Conservation (phyloP, 1,284 basidiomycete genomes). For the Erythrobasidium hasegawianum region DNA sequence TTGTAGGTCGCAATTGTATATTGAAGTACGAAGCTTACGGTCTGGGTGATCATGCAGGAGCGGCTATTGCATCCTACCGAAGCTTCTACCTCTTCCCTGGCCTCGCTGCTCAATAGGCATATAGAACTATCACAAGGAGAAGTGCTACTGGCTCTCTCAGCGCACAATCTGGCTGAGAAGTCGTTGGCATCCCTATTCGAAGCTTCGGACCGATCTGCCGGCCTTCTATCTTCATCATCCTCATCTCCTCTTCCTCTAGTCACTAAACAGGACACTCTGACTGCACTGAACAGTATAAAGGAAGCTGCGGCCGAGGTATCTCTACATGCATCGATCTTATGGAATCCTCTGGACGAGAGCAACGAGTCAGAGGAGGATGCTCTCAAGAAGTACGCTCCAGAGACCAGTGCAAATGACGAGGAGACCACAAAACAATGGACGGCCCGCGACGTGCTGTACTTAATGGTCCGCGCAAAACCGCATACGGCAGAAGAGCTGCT, state of each 20-base stretch:
- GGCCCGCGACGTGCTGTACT: conserved; percentile 36
- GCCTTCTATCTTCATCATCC: not conserved
- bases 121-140: conserved; percentile 37
- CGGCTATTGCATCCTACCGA: conserved; percentile 26
- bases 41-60: conserved; percentile 18
- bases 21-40: no score
- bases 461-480: conserved; percentile 41
- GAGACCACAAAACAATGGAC: conserved; percentile 39
- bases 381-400: conserved; percentile 28
- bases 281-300: conserved; percentile 9
- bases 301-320: conserved; percentile 34
- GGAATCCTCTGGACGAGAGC: conserved; percentile 23
- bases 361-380: conserved; percentile 7
- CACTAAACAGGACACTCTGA: conserved; percentile 14
- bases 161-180: conserved; percentile 33
- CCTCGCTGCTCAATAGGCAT: conserved; percentile 26
- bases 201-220: conserved; percentile 17
- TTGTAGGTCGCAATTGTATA: no score
- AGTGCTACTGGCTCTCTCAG: conserved; percentile 35
- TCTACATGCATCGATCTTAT: conserved; percentile 19
- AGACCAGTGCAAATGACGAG: conserved; percentile 30
- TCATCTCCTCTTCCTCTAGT: conserved; percentile 6
- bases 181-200: conserved; percentile 39
- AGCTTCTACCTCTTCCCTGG: conserved; percentile 19
- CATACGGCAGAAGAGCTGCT: conserved; percentile 48